Percentiles rank a stretch among this genome's conserved stretches.
Conservation (phyloP, 2,329 filamentous ascomycete species). For the Dactylonectria estremocensis region DNA sequence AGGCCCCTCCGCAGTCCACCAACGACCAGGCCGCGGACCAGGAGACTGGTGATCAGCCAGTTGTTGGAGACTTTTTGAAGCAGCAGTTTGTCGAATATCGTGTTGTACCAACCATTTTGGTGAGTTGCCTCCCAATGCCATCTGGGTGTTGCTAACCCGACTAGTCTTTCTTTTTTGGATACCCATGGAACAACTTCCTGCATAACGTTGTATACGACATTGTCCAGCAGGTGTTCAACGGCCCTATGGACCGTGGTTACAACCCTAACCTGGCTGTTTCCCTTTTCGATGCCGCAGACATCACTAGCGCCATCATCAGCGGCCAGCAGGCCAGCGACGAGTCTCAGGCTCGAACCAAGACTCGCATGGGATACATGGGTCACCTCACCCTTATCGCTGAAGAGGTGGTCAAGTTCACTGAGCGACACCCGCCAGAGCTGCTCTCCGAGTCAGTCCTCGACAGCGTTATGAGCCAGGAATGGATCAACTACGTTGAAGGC, state of each 20-base stretch:
- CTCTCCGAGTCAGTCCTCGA: conserved; percentile 88
- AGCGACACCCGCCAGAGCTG: conserved; percentile 90
- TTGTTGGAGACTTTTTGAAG: conserved; percentile 95
- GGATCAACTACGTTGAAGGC: conserved; percentile 96
- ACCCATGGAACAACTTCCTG: conserved; percentile 99
- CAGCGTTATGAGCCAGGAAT: conserved; percentile 89
- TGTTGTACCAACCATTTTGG: conserved; percentile 95
- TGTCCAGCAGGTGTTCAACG: conserved; percentile 98
- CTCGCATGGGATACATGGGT: conserved; percentile 98
- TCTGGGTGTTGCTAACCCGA: conserved; percentile 29
- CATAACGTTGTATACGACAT: conserved; percentile 99
- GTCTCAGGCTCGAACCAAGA: conserved; percentile 86
- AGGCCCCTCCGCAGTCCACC: conserved; percentile 6
- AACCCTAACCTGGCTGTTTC: conserved; percentile 93
- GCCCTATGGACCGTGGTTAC: conserved; percentile 95
- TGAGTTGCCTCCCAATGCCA: conserved; percentile 62
- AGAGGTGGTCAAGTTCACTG: conserved; percentile 98
- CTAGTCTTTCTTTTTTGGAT: conserved; percentile 97
- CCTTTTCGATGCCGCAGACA: conserved; percentile 90
- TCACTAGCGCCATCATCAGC: conserved; percentile 92
- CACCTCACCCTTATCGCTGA: conserved; percentile 97
- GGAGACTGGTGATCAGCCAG: conserved; percentile 66
- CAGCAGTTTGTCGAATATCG: conserved; percentile 95
- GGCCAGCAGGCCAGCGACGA: conserved; percentile 91
- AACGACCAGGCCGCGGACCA: conserved; percentile 37